phyloP scores from a whole-genome alignment of 805 yeast genomes.

The Cyberlindnera petersonii region DNA sequence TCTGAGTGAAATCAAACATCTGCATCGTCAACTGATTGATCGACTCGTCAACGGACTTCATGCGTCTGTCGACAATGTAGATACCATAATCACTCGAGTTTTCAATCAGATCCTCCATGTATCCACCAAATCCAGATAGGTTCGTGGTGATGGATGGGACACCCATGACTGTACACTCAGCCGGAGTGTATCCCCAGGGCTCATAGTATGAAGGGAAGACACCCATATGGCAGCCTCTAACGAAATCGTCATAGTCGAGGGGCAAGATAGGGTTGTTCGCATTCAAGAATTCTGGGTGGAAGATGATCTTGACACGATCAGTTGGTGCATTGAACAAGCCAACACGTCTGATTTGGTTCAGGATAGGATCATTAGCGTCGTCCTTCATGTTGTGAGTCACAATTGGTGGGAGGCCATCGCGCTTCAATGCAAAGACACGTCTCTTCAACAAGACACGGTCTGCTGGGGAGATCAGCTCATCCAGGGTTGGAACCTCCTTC shows the following conservation, averaged over 20 bases:
- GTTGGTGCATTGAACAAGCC: constrained; percentile 84
- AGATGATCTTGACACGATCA: constrained; percentile 90
- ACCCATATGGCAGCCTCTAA: constrained; percentile 96
- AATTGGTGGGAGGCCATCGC: constrained; percentile 88
- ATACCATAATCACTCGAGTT: constrained; percentile 94
- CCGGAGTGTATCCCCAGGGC: constrained; percentile 99
- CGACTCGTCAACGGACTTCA: constrained; percentile 88
- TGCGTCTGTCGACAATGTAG: constrained; percentile 91
- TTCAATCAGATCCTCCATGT: constrained; percentile 96
- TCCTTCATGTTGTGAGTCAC: constrained; percentile 97
- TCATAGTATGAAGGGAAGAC: constrained; percentile 98
- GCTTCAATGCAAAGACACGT: constrained; percentile 87
- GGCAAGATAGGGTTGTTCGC: constrained; percentile 92
- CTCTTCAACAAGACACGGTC: constrained; percentile 88
- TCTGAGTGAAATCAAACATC: constrained; percentile 84
- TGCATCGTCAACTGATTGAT: constrained; percentile 84
- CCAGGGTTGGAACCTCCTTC: constrained; percentile 69
- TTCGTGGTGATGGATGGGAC: constrained; percentile 97
- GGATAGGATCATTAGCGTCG: constrained; percentile 85
- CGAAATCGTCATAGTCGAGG: constrained; percentile 94
- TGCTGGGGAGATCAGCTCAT: constrained; percentile 78
- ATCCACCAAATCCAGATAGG: constrained; percentile 94
- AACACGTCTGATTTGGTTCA: constrained; percentile 88
- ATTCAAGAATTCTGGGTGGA: constrained; percentile 96
- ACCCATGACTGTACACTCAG: constrained; percentile 99